Evolutionary conservation across 2,329 filamentous ascomycete genomes (phyloP).

Genomic region (Colletotrichum viniferum): DNA sequence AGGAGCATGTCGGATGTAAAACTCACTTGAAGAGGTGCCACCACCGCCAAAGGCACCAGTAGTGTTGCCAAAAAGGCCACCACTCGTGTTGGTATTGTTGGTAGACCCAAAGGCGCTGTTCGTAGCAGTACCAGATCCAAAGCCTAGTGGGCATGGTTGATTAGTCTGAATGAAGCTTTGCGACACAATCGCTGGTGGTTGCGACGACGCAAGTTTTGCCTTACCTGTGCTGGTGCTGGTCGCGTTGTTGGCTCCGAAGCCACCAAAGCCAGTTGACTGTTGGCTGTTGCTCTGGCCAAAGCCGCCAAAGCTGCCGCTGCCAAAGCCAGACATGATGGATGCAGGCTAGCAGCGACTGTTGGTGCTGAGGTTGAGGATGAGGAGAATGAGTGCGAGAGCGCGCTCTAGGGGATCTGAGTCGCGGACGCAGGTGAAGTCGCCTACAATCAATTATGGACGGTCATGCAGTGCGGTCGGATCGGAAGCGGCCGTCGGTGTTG

Average conservation of each 20-base stretch:
- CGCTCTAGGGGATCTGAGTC: not conserved
- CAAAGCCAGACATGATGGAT: conserved; percentile 56
- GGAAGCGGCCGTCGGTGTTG: not conserved
- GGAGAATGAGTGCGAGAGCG: not conserved
- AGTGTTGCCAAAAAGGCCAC: conserved; percentile 33
- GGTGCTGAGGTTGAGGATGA: not conserved
- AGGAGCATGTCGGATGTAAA: not conserved
- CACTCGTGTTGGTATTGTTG: conserved; percentile 31
- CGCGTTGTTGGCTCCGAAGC: conserved; percentile 52
- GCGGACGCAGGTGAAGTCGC: conserved; percentile 4
- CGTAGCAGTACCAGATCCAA: conserved; percentile 39
- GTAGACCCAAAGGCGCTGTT: conserved; percentile 50
- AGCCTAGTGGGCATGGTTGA: conserved; percentile 31
- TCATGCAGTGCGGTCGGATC: conserved; percentile 8
- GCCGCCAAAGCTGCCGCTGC: conserved; percentile 54
- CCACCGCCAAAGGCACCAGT: conserved; percentile 11
- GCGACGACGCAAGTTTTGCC: conserved; percentile 30
- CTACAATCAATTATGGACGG: conserved; percentile 9
- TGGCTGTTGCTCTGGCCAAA: conserved; percentile 64
- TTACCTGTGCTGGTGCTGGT: conserved; percentile 52
- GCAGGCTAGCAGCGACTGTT: not conserved
- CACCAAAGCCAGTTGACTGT: conserved; percentile 56
- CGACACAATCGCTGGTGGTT: not conserved
- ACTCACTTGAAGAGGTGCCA: conserved; percentile 11
- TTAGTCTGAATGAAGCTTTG: conserved; percentile 14